Percentiles rank a stretch among this genome's conserved stretches.
phyloP scores from a whole-genome alignment of 345 rosid genomes.

The Syzygium aqueum region DNA sequence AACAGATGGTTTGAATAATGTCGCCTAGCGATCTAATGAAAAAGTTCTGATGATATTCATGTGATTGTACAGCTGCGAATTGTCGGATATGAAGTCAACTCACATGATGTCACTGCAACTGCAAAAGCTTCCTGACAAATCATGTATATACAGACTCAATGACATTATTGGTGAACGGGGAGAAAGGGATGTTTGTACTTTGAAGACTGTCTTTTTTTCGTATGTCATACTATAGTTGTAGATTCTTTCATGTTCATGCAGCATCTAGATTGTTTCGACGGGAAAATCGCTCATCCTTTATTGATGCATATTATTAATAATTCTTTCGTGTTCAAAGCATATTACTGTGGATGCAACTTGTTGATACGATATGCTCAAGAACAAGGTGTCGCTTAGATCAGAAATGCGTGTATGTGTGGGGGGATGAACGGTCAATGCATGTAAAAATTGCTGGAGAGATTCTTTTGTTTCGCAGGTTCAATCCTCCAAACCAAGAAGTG shows the following conservation, averaged over 20 bases:
- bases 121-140: neutral
- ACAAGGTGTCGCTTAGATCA: neutral
- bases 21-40: neutral
- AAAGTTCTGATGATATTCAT: neutral
- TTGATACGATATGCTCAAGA: neutral
- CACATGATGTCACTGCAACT: neutral
- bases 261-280: neutral
- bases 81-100: conserved; percentile 43
- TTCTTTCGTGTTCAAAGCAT: neutral
- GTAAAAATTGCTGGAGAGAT: neutral
- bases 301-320: neutral
- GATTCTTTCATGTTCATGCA: neutral
- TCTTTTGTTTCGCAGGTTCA: neutral
- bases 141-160: neutral
- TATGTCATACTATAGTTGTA: neutral
- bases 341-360: neutral
- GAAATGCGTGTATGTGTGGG: neutral
- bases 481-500: neutral
- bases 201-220: neutral
- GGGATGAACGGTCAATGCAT: neutral
- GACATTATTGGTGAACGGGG: neutral
- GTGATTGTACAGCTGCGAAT: conserved; percentile 41
- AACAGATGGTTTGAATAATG: neutral
- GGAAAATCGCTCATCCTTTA: neutral
- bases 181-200: neutral